Evolutionary conservation across 2,329 filamentous ascomycete genomes (phyloP).

Genomic region (Colletotrichum coccodes): DNA sequence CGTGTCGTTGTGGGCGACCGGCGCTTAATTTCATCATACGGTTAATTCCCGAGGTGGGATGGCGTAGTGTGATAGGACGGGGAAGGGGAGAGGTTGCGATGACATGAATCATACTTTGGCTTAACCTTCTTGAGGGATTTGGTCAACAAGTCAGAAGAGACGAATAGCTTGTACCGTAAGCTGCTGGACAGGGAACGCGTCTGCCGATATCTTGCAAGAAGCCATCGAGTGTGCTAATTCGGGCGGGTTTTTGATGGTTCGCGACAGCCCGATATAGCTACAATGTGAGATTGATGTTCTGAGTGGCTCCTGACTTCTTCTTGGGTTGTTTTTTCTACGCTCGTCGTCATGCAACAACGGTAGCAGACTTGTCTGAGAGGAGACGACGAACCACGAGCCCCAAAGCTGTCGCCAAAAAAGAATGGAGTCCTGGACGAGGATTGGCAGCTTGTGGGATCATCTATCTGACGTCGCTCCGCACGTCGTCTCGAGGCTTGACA

Average conservation of each 20-base stretch:
- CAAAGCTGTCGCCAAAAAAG: neutral
- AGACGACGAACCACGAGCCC: neutral
- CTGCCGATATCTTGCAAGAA: neutral
- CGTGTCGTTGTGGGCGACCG: conserved; percentile 10
- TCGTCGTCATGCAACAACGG: conserved; percentile 9
- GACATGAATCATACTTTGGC: neutral
- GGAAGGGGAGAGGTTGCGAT: neutral
- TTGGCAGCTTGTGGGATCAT: neutral
- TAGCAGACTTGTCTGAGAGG: conserved; percentile 24
- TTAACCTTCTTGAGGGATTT: conserved; percentile 1
- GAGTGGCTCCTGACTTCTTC: neutral
- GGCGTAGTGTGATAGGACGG: conserved; percentile 2
- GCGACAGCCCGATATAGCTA: neutral
- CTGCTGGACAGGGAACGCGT: neutral
- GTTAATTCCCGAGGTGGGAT: conserved; percentile 23
- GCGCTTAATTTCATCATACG: conserved; percentile 27
- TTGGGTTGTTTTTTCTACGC: neutral
- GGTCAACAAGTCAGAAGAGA: neutral
- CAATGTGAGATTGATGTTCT: conserved; percentile 1
- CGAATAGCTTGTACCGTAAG: too few species aligned
- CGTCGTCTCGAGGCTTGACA: conserved; percentile 15
- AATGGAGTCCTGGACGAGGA: neutral
- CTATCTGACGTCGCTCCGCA: neutral
- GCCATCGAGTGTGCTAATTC: neutral
- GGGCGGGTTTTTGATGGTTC: neutral